phyloP scores from a whole-genome alignment of 2,329 filamentous ascomycete genomes.

The Elsinoe necatrix region DNA sequence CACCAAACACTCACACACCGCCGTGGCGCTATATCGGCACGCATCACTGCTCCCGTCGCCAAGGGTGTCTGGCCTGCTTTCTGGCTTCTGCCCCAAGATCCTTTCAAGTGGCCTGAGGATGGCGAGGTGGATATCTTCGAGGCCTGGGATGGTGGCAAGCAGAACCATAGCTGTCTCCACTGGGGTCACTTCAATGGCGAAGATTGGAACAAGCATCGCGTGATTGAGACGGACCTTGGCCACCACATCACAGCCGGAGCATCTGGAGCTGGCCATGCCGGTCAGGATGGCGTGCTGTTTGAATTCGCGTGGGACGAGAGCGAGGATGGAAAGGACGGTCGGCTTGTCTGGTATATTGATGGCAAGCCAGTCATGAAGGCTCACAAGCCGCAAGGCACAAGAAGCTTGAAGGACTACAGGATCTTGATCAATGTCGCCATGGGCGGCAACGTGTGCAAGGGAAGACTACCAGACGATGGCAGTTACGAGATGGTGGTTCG shows the following conservation, averaged over 20 bases:
- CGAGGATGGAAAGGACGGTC: slow-evolving; percentile 34
- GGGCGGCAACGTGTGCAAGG: slow-evolving; percentile 51
- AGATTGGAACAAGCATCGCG: slow-evolving; percentile 50
- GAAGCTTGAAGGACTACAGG: slow-evolving; percentile 48
- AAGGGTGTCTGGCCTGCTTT: slow-evolving; percentile 54
- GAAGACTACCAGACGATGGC: slow-evolving; percentile 44
- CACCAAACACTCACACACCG: slow-evolving; percentile 44
- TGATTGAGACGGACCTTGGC: slow-evolving; percentile 37
- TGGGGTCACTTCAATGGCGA: slow-evolving; percentile 50
- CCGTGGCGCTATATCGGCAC: slow-evolving; percentile 46
- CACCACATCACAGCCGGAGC: neutral
- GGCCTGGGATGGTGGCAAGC: slow-evolving; percentile 50
- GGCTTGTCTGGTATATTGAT: slow-evolving; percentile 53
- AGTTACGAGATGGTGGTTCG: slow-evolving; percentile 50
- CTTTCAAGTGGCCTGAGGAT: slow-evolving; percentile 51
- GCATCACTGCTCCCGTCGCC: slow-evolving; percentile 46
- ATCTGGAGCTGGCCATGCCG: neutral
- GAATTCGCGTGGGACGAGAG: slow-evolving; percentile 51
- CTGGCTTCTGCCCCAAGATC: slow-evolving; percentile 52
- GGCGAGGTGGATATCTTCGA: slow-evolving; percentile 55
- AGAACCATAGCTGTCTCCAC: slow-evolving; percentile 51
- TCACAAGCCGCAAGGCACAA: slow-evolving; percentile 43
- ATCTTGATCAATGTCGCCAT: slow-evolving; percentile 55
- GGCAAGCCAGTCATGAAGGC: slow-evolving; percentile 51
- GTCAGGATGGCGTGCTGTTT: slow-evolving; percentile 39